Conservation (phyloP, 345 rosid species). For the Gynandropsis gynandra region DNA sequence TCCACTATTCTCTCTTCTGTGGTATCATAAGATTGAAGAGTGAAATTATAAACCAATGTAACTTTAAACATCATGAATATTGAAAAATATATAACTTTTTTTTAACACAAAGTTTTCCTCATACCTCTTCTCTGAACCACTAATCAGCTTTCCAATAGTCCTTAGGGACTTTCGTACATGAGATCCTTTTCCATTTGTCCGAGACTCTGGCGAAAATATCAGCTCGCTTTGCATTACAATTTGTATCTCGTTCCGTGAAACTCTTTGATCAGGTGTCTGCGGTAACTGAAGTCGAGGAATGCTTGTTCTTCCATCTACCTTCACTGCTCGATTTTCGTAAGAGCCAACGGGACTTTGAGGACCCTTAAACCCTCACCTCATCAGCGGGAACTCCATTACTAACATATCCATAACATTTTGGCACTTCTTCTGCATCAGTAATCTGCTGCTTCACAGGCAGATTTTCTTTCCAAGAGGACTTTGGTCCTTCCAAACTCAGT, state of each 20-base stretch:
- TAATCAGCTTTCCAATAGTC: constrained; percentile 77
- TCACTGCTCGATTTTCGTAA: constrained; percentile 29
- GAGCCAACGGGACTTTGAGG: constrained; percentile 56
- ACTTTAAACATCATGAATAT: background rate
- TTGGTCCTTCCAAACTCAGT: constrained; percentile 61
- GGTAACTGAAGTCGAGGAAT: constrained; percentile 47
- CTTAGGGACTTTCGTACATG: constrained; percentile 77
- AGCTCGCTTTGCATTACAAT: constrained; percentile 26
- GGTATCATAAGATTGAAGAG: background rate
- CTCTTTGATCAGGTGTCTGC: constrained; percentile 48
- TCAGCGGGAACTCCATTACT: constrained; percentile 24
- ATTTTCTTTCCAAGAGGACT: constrained; percentile 32
- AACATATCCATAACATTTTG: too few species aligned
- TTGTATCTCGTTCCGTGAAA: constrained; percentile 39
- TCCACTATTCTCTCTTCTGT: constrained; percentile 24
- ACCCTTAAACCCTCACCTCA: constrained; percentile 28
- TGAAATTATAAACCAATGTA: background rate
- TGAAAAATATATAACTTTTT: background rate
- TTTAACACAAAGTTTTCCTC: too few species aligned
- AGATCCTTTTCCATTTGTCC: constrained; percentile 52
- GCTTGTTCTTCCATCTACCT: constrained; percentile 40
- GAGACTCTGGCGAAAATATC: constrained; percentile 38
- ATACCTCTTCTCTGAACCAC: constrained; percentile 78
- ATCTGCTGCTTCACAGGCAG: constrained; percentile 25
- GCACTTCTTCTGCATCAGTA: constrained; percentile 32